These are phyloP conservation scores for Colletotrichum trifolii DNA, from an alignment of 2,329 filamentous ascomycete species.

Conservation along the genomic window DNA sequence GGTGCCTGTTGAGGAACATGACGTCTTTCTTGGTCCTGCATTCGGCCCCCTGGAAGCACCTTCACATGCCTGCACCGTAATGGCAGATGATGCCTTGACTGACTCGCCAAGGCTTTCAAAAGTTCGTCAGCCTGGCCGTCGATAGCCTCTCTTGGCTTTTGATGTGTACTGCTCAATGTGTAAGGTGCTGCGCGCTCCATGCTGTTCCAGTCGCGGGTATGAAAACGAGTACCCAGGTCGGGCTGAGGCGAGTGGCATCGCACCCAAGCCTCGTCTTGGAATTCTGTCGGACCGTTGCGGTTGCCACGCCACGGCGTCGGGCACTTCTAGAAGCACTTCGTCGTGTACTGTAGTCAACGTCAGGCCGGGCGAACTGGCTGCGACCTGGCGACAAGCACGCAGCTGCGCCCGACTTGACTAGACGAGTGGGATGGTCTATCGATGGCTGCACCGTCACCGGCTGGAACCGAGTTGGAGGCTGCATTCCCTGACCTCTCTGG, in stretches of 20 bases:
- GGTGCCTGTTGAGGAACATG: background rate
- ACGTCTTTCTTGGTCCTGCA: background rate
- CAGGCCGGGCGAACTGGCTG: background rate
- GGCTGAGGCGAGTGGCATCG: no score
- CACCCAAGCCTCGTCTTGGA: no score
- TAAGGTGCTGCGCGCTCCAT: background rate
- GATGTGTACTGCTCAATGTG: background rate
- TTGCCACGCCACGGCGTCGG: no score
- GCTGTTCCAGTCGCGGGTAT: no score
- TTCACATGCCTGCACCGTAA: constrained; percentile 2
- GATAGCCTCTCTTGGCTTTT: constrained; percentile 12
- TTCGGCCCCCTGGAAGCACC: background rate
- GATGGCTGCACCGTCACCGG: constrained; percentile 12
- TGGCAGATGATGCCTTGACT: background rate
- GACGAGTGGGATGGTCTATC: background rate
- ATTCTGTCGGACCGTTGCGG: no score
- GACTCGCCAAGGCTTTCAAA: constrained; percentile 11
- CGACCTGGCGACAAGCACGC: no score
- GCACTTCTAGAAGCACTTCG: no score
- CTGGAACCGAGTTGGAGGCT: constrained; percentile 19
- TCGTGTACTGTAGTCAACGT: background rate
- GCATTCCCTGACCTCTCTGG: background rate
- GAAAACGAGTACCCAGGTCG: no score
- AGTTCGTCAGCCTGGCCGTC: background rate
- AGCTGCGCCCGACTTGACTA: background rate